These are phyloP conservation scores for Saccharomycopsis sp. DNA, from an alignment of 805 yeast genomes.

Conservation along the genomic window DNA sequence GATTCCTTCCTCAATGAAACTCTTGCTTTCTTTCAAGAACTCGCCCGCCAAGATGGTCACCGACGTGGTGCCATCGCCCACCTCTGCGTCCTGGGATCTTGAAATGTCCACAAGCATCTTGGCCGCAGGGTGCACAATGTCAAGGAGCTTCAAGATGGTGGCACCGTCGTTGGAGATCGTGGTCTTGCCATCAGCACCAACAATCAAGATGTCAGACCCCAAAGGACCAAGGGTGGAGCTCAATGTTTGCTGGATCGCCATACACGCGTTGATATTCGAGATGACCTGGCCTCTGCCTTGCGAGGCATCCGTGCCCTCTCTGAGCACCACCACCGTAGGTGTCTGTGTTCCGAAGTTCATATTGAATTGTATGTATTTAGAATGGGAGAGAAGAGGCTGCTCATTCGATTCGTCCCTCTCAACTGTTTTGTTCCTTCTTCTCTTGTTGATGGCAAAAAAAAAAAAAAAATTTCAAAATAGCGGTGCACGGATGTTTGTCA, in stretches of 20 bases:
- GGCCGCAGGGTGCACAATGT: constrained; percentile 98
- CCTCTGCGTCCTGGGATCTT: constrained; percentile 95
- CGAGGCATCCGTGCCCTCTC: constrained; percentile 95
- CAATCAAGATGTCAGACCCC: constrained; percentile 92
- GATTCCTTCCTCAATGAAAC: constrained; percentile 92
- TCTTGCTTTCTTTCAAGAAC: constrained; percentile 79
- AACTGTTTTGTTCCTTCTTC: too few relatives aligned
- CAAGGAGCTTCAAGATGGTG: constrained; percentile 81
- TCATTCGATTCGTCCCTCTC: too few relatives aligned
- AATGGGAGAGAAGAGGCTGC: too few relatives aligned
- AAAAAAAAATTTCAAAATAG: too few relatives aligned
- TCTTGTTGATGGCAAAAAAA: too few relatives aligned
- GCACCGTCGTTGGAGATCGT: constrained; percentile 99
- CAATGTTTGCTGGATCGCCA: constrained; percentile 93
- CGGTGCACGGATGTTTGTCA: too few relatives aligned
- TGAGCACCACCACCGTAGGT: constrained; percentile 95
- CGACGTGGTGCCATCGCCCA: constrained; percentile 97
- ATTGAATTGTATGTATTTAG: background rate
- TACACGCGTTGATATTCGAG: constrained; percentile 91
- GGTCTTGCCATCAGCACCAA: constrained; percentile 71
- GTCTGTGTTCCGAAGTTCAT: constrained; percentile 92
- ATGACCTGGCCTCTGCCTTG: constrained; percentile 96
- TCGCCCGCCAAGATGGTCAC: constrained; percentile 94
- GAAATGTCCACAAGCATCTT: constrained; percentile 90
- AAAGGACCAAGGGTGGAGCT: constrained; percentile 94